Percentiles rank a stretch among this genome's conserved stretches.
These are phyloP conservation scores for Candida coquimbonensis DNA, from an alignment of 805 yeast genomes.

Conservation along the genomic window DNA sequence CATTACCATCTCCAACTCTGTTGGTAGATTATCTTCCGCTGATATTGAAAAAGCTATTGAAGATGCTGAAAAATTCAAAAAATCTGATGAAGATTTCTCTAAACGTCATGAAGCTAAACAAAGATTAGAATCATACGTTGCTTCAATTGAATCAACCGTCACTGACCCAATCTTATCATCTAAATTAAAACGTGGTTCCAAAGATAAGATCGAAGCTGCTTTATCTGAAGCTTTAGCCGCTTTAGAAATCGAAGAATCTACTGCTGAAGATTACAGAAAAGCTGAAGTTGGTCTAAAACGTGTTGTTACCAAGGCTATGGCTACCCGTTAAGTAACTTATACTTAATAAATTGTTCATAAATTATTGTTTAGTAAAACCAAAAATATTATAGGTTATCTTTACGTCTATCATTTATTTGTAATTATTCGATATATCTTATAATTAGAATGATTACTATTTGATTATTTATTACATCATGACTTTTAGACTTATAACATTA, in stretches of 20 bases:
- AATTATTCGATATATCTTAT: background rate
- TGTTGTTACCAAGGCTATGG: slow-evolving; percentile 98
- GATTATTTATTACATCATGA: too few species aligned
- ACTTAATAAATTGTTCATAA: slow-evolving; percentile 5
- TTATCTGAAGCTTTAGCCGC: slow-evolving; percentile 97
- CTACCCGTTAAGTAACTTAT: slow-evolving; percentile 69
- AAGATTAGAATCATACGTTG: slow-evolving; percentile 97
- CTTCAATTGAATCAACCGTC: slow-evolving; percentile 90
- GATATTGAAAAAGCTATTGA: slow-evolving; percentile 98
- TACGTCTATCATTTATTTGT: background rate
- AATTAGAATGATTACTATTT: too few species aligned
- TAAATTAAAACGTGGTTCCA: slow-evolving; percentile 94
- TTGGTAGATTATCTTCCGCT: slow-evolving; percentile 94
- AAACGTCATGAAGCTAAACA: slow-evolving; percentile 99
- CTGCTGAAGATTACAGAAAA: slow-evolving; percentile 97
- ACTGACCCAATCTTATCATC: slow-evolving; percentile 98
- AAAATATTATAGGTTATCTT: slow-evolving; percentile 4
- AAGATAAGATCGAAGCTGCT: slow-evolving; percentile 96
- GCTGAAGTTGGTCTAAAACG: slow-evolving; percentile 99
- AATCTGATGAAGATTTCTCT: slow-evolving; percentile 98
- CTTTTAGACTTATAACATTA: too few species aligned
- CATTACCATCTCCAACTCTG: slow-evolving; percentile 98
- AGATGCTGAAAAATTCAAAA: slow-evolving; percentile 99
- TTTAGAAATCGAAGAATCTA: slow-evolving; percentile 91
- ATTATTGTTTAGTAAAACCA: slow-evolving; percentile 6